Evolutionary conservation across 352 stramenopile species (phyloP).

Genomic region (Pythium graminicola): DNA sequence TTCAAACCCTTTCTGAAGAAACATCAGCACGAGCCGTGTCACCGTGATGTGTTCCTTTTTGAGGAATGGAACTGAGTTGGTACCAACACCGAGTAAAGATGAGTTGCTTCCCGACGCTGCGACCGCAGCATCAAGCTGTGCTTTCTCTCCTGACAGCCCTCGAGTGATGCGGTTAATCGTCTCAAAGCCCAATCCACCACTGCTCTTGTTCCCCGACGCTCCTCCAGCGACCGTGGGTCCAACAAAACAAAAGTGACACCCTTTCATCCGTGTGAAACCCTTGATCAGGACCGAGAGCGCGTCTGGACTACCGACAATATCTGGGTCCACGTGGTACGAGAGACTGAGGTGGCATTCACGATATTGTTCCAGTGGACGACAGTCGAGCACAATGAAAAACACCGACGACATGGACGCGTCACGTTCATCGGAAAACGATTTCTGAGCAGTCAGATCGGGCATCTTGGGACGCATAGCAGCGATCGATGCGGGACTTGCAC

Average conservation of each 20-base stretch:
- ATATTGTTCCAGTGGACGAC: slow-evolving; percentile 65
- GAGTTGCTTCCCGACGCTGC: slow-evolving; percentile 17
- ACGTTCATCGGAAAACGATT: slow-evolving; percentile 35
- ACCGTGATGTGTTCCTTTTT: slow-evolving; percentile 63
- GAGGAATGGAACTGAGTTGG: slow-evolving; percentile 19
- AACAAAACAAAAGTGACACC: slow-evolving; percentile 87
- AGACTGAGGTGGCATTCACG: slow-evolving; percentile 73
- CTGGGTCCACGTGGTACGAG: slow-evolving; percentile 84
- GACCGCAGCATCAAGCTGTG: slow-evolving; percentile 9
- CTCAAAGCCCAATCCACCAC: slow-evolving; percentile 30
- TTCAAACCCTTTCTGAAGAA: slow-evolving; percentile 82
- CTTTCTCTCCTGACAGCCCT: slow-evolving; percentile 53
- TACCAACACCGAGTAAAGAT: slow-evolving; percentile 8
- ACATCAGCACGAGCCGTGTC: slow-evolving; percentile 76
- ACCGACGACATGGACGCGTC: slow-evolving; percentile 35
- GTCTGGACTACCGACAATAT: slow-evolving; percentile 62
- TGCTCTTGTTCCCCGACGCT: slow-evolving; percentile 3
- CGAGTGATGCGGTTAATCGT: slow-evolving; percentile 50
- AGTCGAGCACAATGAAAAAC: slow-evolving; percentile 83
- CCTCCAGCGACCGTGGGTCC: slow-evolving; percentile 31
- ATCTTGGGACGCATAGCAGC: slow-evolving; percentile 10
- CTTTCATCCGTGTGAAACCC: slow-evolving; percentile 80
- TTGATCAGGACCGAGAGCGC: slow-evolving; percentile 70
- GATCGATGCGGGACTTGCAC: slow-evolving; percentile 12
- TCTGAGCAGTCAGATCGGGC: slow-evolving; percentile 6